phyloP scores from a whole-genome alignment of 352 stramenopile genomes.

The Pythium dissotocum region DNA sequence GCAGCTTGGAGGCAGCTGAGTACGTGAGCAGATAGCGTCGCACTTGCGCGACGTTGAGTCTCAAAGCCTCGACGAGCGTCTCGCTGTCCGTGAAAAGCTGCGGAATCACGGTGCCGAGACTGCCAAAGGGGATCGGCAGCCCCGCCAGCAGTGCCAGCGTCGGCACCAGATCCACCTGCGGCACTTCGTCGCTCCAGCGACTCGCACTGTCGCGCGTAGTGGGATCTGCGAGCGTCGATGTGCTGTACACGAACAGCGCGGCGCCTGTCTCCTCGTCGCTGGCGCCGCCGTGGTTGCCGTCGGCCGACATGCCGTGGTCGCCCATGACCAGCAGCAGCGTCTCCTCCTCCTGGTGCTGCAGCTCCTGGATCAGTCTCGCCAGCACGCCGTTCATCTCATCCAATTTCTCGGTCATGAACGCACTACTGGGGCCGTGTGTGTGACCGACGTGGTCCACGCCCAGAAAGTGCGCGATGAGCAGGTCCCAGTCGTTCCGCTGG shows the following conservation, averaged over 20 bases:
- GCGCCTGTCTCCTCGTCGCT: conserved; percentile 95
- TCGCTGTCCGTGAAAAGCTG: conserved; percentile 75
- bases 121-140: conserved; percentile 95
- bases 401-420: conserved; percentile 95
- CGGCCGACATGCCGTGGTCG: conserved; percentile 98
- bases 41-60: conserved; percentile 85
- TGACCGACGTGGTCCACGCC: conserved; percentile 98
- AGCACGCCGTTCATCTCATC: conserved; percentile 95
- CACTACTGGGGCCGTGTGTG: conserved; percentile 93
- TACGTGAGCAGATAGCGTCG: conserved; percentile 75
- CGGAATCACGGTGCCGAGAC: conserved; percentile 93
- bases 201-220: background rate
- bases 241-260: conserved; percentile 93
- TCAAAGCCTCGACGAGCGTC: conserved; percentile 64
- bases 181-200: conserved; percentile 44
- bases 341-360: conserved; percentile 50
- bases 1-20: conserved; percentile 64
- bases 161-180: conserved; percentile 97
- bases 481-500: conserved; percentile 62
- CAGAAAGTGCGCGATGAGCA: conserved; percentile 87
- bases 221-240: conserved; percentile 36
- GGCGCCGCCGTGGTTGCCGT: conserved; percentile 98
- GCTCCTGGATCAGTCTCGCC: conserved; percentile 58
- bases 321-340: conserved; percentile 93
- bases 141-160: conserved; percentile 94